Evolutionary conservation across 352 stramenopile genomes (phyloP), one percentile per base, ranked within the genome.

Genomic region (Pythium biforme): DNA sequence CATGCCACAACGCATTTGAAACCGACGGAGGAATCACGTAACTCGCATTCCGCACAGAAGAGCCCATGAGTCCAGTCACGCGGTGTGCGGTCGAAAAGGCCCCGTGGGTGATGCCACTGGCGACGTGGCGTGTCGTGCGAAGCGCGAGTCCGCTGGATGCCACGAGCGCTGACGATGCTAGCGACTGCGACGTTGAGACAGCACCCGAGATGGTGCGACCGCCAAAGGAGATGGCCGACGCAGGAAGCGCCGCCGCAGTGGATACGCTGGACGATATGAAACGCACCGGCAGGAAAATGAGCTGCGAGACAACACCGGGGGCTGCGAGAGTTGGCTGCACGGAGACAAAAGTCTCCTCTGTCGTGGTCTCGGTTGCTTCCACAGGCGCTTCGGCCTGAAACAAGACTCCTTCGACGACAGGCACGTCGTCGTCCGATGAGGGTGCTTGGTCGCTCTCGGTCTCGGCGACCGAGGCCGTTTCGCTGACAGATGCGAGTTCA

Each of bases 281-380:
- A 4, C 82, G 69, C n/a, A 88, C 75, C 0, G 82, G 82, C 1
- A 89, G 50, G 50, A 79, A 86, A 22, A 92, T 68, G 58, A 91
- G 66, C 45, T 88, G 74, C 9, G 74, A 76, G 4, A 89, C 71
- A 0, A 70, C 69, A 0, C 82, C 69, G 22, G 26, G 47, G 0
- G 55, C 20, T 2, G 34, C 1, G 2, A 29, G 4, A 4, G 50
- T 19, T 4, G 45, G 9, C 10, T 51, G n/a, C 31, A 37, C 31
- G 2, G 31, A n/a, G n/a, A n/a, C n/a, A n/a, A n/a, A n/a, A n/a
- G n/a, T n/a, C n/a, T n/a, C n/a, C n/a, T n/a, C 31, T 15, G 31
- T 12, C 57, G n/a, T 52, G 17, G 22, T 56, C 34, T 27, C 27
- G 1, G 37, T 11, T 3, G 29, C 34, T 40, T 62, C 34, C 23